Base-by-base conservation (phyloP, 2,329 filamentous ascomycete genomes). In the Alternaria sp. region DNA sequence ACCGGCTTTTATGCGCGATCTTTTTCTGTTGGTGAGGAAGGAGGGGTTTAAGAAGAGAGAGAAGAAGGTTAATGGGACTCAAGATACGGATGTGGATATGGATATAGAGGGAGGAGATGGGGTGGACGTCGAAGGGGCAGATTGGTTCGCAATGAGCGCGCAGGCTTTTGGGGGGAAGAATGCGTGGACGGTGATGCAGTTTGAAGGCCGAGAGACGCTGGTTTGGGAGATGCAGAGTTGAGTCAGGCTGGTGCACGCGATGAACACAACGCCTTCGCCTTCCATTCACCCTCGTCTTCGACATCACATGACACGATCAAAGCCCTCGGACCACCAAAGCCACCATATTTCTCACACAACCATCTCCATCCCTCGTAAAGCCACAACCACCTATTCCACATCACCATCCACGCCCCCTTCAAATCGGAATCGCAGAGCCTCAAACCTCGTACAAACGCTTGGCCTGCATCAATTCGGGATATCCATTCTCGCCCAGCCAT, bases 161-260 rank as follows among this genome's bases (percentile, higher is more conserved):
- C 70, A 69, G 28, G 75, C 62, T 1, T 80, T 80, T 44, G 73
- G 69, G 5, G 74, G 73, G 1, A 66, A 52, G 40, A 68, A 63
- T 12, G 65, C 65, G 1, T 76, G 75, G 71, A 77, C 75, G 3
- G 64, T 77, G 4, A 73, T 80, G 71, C 77, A 79, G 50, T 75
- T 74, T 61, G 73, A 71, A 9, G 66, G 65, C 7, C 61, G 71
- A 23, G 76, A 79, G 52, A 79, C 76, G 36, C 62, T 80, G 45
- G 68, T 67, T 15, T 80, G 78, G 78, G 75, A 77, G 54, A 68
- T 68, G 30, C 72, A 75, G 60, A 55, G 44, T 6, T 73, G 62
- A 70, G 44, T 26, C 36, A 32, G 17, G 30, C 1, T 26, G n/a
- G 7, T 9, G 36, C 3, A 21, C 6, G 26, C 36, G n/a, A 40